These are phyloP conservation scores for Penium margaritaceum DNA, from an alignment of 139 green algal genomes.

Conservation along the genomic window DNA sequence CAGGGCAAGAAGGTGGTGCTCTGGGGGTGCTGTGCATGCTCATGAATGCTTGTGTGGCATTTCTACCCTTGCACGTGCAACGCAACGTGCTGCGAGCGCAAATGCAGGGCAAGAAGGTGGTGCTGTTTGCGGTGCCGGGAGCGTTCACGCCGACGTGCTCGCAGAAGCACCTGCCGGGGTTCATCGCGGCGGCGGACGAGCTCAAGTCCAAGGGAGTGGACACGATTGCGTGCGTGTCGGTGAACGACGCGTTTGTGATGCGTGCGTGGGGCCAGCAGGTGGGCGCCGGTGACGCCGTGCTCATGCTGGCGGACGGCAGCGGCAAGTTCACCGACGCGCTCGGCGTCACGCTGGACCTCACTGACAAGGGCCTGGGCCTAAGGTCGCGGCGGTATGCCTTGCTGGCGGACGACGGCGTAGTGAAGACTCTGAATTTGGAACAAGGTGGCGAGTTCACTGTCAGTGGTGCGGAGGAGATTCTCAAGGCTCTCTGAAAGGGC, in stretches of 20 bases:
- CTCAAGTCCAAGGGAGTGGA: constrained; percentile 84
- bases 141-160: constrained; percentile 59
- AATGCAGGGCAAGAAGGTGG: constrained; percentile 87
- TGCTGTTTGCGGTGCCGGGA: constrained; percentile 55
- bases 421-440: constrained; percentile 80
- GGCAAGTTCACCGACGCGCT: constrained; percentile 62
- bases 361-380: constrained; percentile 68
- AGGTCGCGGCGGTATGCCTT: constrained; percentile 73
- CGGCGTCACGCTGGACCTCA: constrained; percentile 67
- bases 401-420: constrained; percentile 76
- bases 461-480: constrained; percentile 78
- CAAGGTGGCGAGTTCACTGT: constrained; percentile 94
- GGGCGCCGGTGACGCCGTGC: constrained; percentile 45
- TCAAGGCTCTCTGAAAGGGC: constrained; percentile 52
- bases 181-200: constrained; percentile 78
- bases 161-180: constrained; percentile 54
- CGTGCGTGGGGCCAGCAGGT: constrained; percentile 81
- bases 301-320: constrained; percentile 84
- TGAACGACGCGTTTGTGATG: constrained; percentile 94
- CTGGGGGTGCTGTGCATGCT: no score
- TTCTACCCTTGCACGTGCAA: no score
- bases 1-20: no score
- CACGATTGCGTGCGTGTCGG: constrained; percentile 83
- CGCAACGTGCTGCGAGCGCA: no score
- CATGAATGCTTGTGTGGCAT: no score